Evolutionary conservation across 352 stramenopile species (phyloP), one percentile per base, ranked within the genome.

Genomic region (Pythium insidiosum): DNA sequence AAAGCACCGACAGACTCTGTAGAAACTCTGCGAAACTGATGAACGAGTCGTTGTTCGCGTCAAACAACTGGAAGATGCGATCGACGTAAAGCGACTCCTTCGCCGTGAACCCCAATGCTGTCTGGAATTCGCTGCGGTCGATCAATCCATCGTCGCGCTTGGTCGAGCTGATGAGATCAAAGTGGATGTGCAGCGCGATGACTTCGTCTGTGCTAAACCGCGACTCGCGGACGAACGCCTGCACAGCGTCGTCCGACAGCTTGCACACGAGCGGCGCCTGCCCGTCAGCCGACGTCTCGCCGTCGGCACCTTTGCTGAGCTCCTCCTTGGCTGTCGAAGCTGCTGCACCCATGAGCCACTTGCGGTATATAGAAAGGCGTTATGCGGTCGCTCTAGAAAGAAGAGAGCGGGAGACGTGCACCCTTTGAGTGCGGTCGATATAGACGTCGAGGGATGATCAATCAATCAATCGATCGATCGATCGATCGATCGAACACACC

Each of bases 11-110:
- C 5, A 91, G 69, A 26, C 68, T 85, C 53, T 85, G 63, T 15
- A 88, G 49, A 40, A 89, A 89, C 66, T 93, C 75, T 51, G 49
- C 40, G 43, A 90, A 93, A 51, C 68, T 83, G 56, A 89, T 88
- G 52, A 68, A 87, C 59, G 65, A 75, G 61, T 92, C 79, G 43
- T 67, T 58, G 58, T 92, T 88, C 12, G 61, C 46, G 53, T 89
- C 75, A 44, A 92, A 88, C 34, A 88, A 63, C 63, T 85, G 62
- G 47, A 88, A 88, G 45, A 85, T 84, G 19, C 76, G 73, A 43
- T 91, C 76, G 53, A 87, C 79, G 42, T 87, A 89, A 15, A 89
- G 63, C 56, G 73, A 92, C 38, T 88, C 74, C 47, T 88, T 88
- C 33, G 80, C 61, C 2, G 73, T 79, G 26, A 92, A 86, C 13